Conservation (phyloP, 306 rosid genomes). For the Lathyrus oleraceus region DNA sequence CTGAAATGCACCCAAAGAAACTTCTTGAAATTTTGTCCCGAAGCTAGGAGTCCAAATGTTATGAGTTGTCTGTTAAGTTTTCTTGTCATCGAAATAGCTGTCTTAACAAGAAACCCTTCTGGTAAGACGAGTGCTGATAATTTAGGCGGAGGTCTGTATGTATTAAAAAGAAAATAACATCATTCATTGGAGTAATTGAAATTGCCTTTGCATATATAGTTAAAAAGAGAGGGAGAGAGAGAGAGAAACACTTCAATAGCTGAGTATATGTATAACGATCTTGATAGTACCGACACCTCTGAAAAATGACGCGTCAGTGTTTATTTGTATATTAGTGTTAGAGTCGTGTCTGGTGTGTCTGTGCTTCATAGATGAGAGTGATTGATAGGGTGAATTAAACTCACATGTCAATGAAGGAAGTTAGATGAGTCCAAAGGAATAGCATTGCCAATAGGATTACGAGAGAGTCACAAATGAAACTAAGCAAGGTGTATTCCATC, state of each 20-base stretch:
- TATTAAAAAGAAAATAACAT: conserved; percentile 7
- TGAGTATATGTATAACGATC: background rate
- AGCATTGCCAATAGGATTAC: conserved; percentile 40
- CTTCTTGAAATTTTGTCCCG: conserved; percentile 44
- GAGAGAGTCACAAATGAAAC: conserved; percentile 50
- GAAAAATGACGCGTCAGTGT: too few species aligned
- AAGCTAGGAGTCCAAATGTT: conserved; percentile 44
- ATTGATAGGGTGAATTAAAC: conserved; percentile 30
- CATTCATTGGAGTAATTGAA: conserved; percentile 5
- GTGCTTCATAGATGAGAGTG: too few species aligned
- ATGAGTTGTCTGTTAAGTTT: conserved; percentile 34
- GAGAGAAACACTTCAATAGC: background rate
- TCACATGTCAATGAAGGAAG: conserved; percentile 47
- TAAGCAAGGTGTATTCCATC: conserved; percentile 54
- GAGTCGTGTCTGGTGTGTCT: too few species aligned
- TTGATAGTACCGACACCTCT: too few species aligned
- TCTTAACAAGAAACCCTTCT: conserved; percentile 36
- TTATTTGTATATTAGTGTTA: too few species aligned
- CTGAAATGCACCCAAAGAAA: conserved; percentile 49
- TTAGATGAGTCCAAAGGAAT: conserved; percentile 51
- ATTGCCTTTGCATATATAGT: too few species aligned
- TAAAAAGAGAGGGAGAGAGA: too few species aligned
- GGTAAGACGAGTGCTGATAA: conserved; percentile 42
- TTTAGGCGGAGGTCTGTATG: conserved; percentile 52
- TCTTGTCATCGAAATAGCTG: conserved; percentile 42